Percentiles rank a stretch among this genome's conserved stretches.
Evolutionary conservation across 352 stramenopile genomes (phyloP).

Genomic region (Pythium pectinolyticum): DNA sequence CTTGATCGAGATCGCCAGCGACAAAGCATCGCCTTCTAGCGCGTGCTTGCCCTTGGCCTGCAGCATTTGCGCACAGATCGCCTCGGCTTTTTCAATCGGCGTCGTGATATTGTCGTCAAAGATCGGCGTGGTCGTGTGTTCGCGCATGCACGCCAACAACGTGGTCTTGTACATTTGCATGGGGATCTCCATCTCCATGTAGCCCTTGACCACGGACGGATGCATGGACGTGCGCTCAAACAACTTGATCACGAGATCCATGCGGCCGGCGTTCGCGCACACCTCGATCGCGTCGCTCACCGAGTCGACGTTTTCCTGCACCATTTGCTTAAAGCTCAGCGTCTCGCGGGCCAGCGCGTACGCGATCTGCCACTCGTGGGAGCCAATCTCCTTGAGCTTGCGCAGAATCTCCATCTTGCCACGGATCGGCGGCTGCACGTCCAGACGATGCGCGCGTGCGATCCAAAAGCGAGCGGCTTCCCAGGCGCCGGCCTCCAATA

Average conservation of each 20-base stretch:
- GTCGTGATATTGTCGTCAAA: constrained; percentile 19
- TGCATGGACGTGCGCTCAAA: constrained; percentile 53
- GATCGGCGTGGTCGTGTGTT: constrained; percentile 27
- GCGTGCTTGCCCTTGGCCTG: constrained; percentile 38
- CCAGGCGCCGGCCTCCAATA: constrained; percentile 65
- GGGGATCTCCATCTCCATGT: constrained; percentile 35
- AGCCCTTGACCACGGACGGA: constrained; percentile 37
- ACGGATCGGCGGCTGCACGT: constrained; percentile 63
- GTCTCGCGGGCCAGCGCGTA: constrained; percentile 73
- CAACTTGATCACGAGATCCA: constrained; percentile 57
- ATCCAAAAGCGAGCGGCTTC: constrained; percentile 57
- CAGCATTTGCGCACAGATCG: constrained; percentile 71
- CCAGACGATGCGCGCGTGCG: constrained; percentile 40
- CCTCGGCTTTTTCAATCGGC: constrained; percentile 51
- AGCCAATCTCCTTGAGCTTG: constrained; percentile 33
- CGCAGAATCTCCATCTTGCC: constrained; percentile 59
- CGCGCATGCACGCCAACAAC: constrained; percentile 54
- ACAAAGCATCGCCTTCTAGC: constrained; percentile 68
- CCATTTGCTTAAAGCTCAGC: constrained; percentile 66
- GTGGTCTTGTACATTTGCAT: constrained; percentile 72
- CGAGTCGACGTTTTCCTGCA: constrained; percentile 63
- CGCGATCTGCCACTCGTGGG: constrained; percentile 71
- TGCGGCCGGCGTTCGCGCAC: constrained; percentile 45
- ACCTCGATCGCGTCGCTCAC: constrained; percentile 72
- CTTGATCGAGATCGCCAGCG: constrained; percentile 79